Evolutionary conservation across 2,329 filamentous ascomycete genomes (phyloP).

Genomic region (Canariomyces notabilis): DNA sequence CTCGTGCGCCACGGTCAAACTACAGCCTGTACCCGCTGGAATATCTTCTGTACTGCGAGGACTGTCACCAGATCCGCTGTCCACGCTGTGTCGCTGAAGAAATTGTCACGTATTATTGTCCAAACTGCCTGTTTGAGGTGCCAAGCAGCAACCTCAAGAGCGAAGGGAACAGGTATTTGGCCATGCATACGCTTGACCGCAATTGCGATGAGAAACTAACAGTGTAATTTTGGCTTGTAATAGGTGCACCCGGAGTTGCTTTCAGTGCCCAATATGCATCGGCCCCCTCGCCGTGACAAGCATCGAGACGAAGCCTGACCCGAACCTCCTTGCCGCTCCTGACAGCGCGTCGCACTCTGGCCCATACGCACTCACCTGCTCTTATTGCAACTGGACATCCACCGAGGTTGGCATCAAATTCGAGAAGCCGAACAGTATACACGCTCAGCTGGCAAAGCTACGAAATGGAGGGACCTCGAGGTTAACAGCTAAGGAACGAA

Average conservation of each 20-base stretch:
- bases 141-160: conserved; percentile 87
- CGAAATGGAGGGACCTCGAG: conserved; percentile 54
- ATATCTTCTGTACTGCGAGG: conserved; percentile 91
- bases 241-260: conserved; percentile 90
- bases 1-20: conserved; percentile 75
- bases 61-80: conserved; percentile 94
- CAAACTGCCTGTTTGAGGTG: conserved; percentile 92
- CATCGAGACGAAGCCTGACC: conserved; percentile 53
- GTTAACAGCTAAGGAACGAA: conserved; percentile 47
- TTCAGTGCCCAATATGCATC: conserved; percentile 86
- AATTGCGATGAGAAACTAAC: background rate
- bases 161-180: conserved; percentile 87
- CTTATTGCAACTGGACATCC: conserved; percentile 90
- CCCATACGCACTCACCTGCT: conserved; percentile 77
- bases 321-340: conserved; percentile 37
- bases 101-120: conserved; percentile 92
- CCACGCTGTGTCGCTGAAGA: conserved; percentile 89
- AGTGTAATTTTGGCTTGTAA: background rate
- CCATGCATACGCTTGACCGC: conserved; percentile 6
- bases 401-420: conserved; percentile 86
- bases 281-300: conserved; percentile 72
- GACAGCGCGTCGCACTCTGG: conserved; percentile 37
- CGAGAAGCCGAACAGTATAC: conserved; percentile 81
- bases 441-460: conserved; percentile 69
- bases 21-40: conserved; percentile 92